Evolutionary conservation across 78 protist genomes (phyloP).

Genomic region (Tieghemostelium lacteum): DNA sequence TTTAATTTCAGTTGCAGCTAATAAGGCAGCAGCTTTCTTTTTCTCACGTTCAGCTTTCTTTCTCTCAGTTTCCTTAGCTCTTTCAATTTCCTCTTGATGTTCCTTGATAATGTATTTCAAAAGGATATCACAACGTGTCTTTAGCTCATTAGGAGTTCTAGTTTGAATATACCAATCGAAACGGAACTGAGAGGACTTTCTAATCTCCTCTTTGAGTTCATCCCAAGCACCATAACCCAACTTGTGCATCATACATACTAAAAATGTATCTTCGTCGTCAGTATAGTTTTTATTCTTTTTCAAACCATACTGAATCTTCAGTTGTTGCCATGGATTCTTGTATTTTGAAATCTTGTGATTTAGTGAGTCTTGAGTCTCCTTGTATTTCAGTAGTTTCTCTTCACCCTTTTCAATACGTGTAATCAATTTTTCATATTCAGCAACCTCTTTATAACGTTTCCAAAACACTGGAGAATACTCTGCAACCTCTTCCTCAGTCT

Average conservation of each 20-base stretch:
- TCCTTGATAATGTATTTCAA: slow-evolving; percentile 70
- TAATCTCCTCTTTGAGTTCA: slow-evolving; percentile 74
- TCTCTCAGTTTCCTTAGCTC: slow-evolving; percentile 23
- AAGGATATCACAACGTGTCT: slow-evolving; percentile 65
- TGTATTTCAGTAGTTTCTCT: slow-evolving; percentile 23
- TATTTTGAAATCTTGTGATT: slow-evolving; percentile 65
- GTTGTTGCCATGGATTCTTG: slow-evolving; percentile 79
- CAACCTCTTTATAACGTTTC: slow-evolving; percentile 45
- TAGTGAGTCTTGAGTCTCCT: slow-evolving; percentile 43
- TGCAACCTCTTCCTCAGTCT: slow-evolving; percentile 79
- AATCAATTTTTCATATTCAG: slow-evolving; percentile 73
- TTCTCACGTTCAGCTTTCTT: slow-evolving; percentile 40
- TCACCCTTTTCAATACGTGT: slow-evolving; percentile 85
- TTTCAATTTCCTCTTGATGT: slow-evolving; percentile 60
- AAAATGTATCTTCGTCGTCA: slow-evolving; percentile 87
- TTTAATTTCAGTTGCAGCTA: too few relatives aligned
- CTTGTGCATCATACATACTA: slow-evolving; percentile 79
- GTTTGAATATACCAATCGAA: slow-evolving; percentile 93
- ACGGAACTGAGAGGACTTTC: slow-evolving; percentile 83
- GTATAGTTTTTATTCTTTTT: slow-evolving; percentile 76
- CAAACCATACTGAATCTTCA: slow-evolving; percentile 72
- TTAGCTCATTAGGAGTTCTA: slow-evolving; percentile 78
- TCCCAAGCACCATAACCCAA: slow-evolving; percentile 90
- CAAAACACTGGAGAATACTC: slow-evolving; percentile 80
- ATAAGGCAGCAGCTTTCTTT: neutral